Conservation (phyloP, 192 early-diverging fungal genomes). For the Coemansia reversa region DNA sequence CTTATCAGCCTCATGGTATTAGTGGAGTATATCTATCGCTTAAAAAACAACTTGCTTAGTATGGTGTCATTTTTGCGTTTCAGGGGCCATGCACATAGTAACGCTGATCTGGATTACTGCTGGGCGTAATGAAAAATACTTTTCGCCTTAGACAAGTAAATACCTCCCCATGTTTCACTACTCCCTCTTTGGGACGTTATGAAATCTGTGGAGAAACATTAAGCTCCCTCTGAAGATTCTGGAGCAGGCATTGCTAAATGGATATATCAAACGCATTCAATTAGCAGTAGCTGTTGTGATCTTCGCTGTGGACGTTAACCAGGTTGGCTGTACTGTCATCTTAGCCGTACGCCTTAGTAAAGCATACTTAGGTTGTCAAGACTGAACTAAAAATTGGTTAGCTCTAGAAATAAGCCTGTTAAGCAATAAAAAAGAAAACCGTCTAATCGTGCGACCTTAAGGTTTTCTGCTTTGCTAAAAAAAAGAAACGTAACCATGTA, state of each 20-base stretch:
- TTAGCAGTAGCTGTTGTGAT: not conserved
- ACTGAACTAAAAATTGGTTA: not conserved
- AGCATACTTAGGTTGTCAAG: not conserved
- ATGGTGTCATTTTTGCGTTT: not conserved
- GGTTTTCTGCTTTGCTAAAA: not conserved
- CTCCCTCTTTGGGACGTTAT: not conserved
- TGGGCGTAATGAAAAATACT: not conserved
- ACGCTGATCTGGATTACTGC: not conserved
- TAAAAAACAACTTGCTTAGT: not conserved
- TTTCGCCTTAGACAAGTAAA: not conserved
- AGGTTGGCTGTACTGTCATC: not conserved
- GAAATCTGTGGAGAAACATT: not conserved
- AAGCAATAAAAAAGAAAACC: not conserved
- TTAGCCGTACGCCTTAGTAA: not conserved
- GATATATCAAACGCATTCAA: not conserved
- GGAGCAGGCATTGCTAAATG: not conserved
- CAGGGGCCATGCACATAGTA: not conserved
- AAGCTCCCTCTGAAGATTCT: not conserved
- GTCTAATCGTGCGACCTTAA: not conserved
- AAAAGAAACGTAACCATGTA: not conserved
- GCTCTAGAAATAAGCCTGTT: not conserved
- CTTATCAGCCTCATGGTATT: not conserved
- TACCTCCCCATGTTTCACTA: not conserved
- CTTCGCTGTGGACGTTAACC: not conserved
- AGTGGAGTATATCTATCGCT: not conserved